Percentiles rank a stretch among this genome's conserved stretches.
These are phyloP conservation scores for Kwoniella dendrophila DNA, from an alignment of 768 basidiomycete genomes.

Conservation along the genomic window DNA sequence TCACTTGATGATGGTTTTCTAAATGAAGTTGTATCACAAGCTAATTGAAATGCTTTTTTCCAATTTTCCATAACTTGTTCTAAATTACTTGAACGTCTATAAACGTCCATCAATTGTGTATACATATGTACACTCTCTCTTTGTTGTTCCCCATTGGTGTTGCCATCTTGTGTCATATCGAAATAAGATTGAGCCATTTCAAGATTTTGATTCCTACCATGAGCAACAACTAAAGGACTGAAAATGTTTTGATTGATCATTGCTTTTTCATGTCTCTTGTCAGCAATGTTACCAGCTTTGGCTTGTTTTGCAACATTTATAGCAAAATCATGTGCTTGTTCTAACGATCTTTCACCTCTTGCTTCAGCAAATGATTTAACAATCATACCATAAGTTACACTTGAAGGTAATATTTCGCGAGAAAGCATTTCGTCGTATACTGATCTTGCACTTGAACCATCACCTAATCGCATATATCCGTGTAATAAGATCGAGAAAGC, in stretches of 20 bases:
- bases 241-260: constrained; percentile 40
- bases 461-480: constrained; percentile 63
- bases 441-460: constrained; percentile 63
- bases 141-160: constrained; percentile 54
- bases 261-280: constrained; percentile 21
- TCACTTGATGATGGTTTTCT: neutral
- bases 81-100: constrained; percentile 65
- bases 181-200: constrained; percentile 39
- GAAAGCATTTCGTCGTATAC: constrained; percentile 72
- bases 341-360: constrained; percentile 61
- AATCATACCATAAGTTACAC: constrained; percentile 70
- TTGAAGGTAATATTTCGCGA: constrained; percentile 68
- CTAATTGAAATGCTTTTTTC: constrained; percentile 66
- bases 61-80: constrained; percentile 67
- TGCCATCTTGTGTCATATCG: constrained; percentile 42
- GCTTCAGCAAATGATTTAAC: constrained; percentile 66
- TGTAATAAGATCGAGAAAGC: constrained; percentile 47
- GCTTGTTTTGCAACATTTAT: constrained; percentile 59
- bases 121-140: constrained; percentile 62
- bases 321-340: constrained; percentile 70
- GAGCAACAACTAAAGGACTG: constrained; percentile 42
- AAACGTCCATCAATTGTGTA: constrained; percentile 70
- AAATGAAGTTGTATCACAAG: constrained; percentile 52
- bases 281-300: constrained; percentile 21
- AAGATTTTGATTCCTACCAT: constrained; percentile 21